Base-by-base conservation (phyloP, 352 stramenopile genomes). In the Phytophthora cajani region DNA sequence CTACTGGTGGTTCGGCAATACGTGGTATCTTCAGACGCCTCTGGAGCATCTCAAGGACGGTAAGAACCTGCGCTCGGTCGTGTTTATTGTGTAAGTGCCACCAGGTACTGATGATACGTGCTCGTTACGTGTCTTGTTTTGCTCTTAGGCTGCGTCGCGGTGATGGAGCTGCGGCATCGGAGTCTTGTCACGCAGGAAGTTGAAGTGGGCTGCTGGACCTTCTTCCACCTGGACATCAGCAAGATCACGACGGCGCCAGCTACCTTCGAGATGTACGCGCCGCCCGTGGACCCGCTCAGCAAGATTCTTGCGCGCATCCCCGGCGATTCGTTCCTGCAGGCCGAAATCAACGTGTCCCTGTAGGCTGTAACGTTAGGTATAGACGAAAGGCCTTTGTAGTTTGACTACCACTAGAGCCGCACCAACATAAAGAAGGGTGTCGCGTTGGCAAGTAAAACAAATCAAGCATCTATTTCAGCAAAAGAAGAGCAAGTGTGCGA, bases 1-100 rank as follows among this genome's bases (percentile, higher is more conserved):
- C 72, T 93, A 94, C 69, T 95, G 87, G 89, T 95, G 86, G 86
- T 96, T 95, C 67, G 89, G 89, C 67, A 96, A 96, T 72, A 92
- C 87, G 54, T 96, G 89, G 89, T 89, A 93, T 75, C 64, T 96
- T 21, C 89, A 96, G 65, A 91, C 86, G 9, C 88, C 87, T 17
- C 74, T 96, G 19, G 89, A 95, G 57, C 89, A 96, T 68, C 80
- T 96, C 53, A 94, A 90, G 57, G 88, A 96, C 38, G 88, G 87
- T 95, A 85, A 50, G 86, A 51, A 57, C 2, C 23, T 50, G 12
- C 17, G 7, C 8, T 60, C 10, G 25, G 7, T 1, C 9, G 12
- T 40, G 10, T 49, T 36, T 38, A 1, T 60, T 50, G 17, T 17
- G 70, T 32, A 33, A 57, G 56, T 59, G 14, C 1, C n/a, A 33